Conservation (phyloP, 306 rosid species). For the Crataegus laevigata region DNA sequence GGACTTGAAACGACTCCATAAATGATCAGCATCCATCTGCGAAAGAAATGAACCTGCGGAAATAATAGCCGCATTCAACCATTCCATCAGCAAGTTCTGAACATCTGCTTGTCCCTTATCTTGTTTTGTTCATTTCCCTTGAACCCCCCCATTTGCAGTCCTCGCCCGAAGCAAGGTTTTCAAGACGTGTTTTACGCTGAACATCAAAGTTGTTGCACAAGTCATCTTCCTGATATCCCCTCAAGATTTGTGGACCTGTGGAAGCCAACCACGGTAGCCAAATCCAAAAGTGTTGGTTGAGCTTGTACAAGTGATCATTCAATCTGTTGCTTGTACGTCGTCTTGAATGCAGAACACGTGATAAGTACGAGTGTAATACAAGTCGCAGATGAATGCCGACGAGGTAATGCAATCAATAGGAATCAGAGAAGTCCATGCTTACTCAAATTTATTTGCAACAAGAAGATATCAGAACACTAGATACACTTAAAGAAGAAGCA, state of each 20-base stretch:
- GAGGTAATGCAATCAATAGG: neutral
- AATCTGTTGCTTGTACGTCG: neutral
- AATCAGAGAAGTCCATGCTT: neutral
- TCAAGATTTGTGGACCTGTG: neutral
- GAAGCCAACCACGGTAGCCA: neutral
- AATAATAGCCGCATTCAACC: neutral
- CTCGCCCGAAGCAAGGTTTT: neutral
- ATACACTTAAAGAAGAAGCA: neutral
- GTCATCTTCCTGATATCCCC: neutral
- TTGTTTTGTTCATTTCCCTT: neutral
- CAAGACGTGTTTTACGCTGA: neutral
- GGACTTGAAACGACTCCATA: neutral
- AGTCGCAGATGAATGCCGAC: neutral
- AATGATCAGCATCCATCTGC: neutral
- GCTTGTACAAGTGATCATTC: neutral
- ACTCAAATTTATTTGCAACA: neutral
- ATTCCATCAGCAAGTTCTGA: neutral
- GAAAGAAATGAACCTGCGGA: neutral
- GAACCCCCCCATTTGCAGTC: neutral
- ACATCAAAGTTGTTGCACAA: neutral
- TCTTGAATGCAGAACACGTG: neutral
- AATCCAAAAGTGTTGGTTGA: neutral
- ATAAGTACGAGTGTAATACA: neutral
- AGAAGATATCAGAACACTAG: neutral
- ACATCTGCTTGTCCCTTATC: neutral